Conservation (phyloP, 2,329 filamentous ascomycete species). For the Ophiostoma sp. region DNA sequence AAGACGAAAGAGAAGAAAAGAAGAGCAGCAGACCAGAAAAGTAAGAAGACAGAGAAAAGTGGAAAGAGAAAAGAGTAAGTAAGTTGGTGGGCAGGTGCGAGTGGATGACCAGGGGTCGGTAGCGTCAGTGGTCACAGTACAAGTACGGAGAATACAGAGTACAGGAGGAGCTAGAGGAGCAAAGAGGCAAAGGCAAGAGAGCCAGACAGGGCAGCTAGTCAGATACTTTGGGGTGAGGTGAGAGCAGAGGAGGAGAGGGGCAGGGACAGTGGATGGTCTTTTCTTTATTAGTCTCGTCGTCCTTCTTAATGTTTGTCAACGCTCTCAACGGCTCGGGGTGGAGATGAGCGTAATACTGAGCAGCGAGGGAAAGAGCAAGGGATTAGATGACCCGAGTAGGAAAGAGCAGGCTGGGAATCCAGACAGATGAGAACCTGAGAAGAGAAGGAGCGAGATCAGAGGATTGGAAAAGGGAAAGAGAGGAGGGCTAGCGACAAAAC, state of each 20-base stretch:
- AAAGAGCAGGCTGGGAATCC: constrained; percentile 6
- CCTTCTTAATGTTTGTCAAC: neutral
- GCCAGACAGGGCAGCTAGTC: neutral
- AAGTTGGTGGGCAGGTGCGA: constrained; percentile 10
- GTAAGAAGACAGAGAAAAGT: constrained; percentile 14
- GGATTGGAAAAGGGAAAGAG: neutral
- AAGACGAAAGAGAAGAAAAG: neutral
- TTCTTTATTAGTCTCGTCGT: neutral
- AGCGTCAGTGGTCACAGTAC: constrained; percentile 8
- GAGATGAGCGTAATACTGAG: neutral
- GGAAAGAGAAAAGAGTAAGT: constrained; percentile 13
- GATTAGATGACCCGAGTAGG: neutral
- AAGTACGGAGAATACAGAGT: constrained; percentile 1
- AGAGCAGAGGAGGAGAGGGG: neutral
- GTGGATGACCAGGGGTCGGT: constrained; percentile 12
- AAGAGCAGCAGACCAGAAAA: constrained; percentile 15
- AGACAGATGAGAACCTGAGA: too few relatives aligned
- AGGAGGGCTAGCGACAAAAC: neutral
- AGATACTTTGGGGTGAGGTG: neutral
- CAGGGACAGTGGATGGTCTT: neutral
- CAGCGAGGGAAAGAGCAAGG: neutral
- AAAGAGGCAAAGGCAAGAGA: neutral
- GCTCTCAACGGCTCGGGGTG: neutral
- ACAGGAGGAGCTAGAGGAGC: neutral
- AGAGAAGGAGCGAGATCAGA: neutral